Conservation (phyloP, 345 rosid genomes). For the Gossypium bickii region DNA sequence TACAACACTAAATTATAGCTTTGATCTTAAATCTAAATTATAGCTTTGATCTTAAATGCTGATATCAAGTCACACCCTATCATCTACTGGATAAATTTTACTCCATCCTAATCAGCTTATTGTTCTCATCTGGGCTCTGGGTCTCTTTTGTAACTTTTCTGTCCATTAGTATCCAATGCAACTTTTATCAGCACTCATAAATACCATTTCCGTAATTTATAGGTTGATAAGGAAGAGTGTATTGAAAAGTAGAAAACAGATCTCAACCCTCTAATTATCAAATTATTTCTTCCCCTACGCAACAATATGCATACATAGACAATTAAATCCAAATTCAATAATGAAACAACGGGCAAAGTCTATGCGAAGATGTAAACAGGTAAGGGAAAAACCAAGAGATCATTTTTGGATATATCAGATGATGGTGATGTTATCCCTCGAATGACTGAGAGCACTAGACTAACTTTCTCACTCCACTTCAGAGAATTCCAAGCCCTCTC, state of each 20-base stretch:
- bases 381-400: slow-evolving; percentile 28
- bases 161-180: background rate
- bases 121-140: background rate
- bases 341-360: background rate
- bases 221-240: background rate
- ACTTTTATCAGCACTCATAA: background rate
- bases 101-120: background rate
- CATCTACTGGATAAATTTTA: background rate
- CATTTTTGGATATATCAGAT: slow-evolving; percentile 30
- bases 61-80: background rate
- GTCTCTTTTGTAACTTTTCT: too few species aligned
- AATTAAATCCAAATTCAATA: background rate
- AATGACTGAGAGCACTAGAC: slow-evolving; percentile 42
- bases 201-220: background rate
- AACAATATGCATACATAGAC: background rate
- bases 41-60: background rate
- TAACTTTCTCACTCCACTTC: slow-evolving; percentile 50
- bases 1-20: background rate
- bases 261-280: background rate
- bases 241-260: background rate
- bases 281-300: background rate
- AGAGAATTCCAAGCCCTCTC: slow-evolving; percentile 79
- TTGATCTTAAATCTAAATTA: background rate
- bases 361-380: background rate
- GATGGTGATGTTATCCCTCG: slow-evolving; percentile 55